Percentiles rank a stretch among this genome's conserved stretches.
These are phyloP conservation scores for Fistulinella prunicolor DNA, from an alignment of 768 basidiomycete species.

Conservation along the genomic window DNA sequence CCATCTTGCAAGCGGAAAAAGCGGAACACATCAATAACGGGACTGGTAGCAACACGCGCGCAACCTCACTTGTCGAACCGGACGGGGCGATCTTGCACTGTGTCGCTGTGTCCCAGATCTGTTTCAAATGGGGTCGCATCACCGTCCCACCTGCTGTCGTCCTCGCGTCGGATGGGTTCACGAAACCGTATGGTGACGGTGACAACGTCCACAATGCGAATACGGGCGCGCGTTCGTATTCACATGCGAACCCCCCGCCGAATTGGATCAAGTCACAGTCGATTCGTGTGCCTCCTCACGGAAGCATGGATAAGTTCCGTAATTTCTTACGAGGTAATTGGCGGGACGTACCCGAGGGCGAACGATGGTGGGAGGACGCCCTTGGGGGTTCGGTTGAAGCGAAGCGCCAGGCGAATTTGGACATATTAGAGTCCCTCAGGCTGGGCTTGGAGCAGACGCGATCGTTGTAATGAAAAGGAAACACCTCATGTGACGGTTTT, in stretches of 20 bases:
- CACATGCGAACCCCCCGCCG: conserved; percentile 25
- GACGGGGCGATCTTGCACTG: conserved; percentile 64
- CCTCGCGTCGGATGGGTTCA: conserved; percentile 59
- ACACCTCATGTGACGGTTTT: too few relatives aligned
- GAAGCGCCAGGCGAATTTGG: conserved; percentile 27
- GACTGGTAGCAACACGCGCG: background rate
- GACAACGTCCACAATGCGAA: background rate
- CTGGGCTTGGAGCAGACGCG: conserved; percentile 21
- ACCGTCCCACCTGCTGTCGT: conserved; percentile 68
- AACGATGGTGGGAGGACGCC: conserved; percentile 70
- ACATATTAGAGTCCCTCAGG: conserved; percentile 20
- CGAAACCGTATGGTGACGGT: conserved; percentile 16
- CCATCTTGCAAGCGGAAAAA: conserved; percentile 3
- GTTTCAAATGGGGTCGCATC: conserved; percentile 70
- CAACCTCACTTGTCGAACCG: conserved; percentile 19
- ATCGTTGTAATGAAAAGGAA: conserved; percentile 6
- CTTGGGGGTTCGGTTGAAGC: conserved; percentile 48
- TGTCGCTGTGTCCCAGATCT: conserved; percentile 57
- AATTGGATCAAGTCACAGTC: conserved; percentile 26
- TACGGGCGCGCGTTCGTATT: conserved; percentile 31
- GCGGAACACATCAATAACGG: background rate
- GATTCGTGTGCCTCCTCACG: conserved; percentile 22
- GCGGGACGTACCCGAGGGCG: conserved; percentile 53
- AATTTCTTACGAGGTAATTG: conserved; percentile 57
- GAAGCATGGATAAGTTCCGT: conserved; percentile 22